Base-by-base conservation (phyloP, 352 stramenopile species). In the Phytophthora hibernalis region DNA sequence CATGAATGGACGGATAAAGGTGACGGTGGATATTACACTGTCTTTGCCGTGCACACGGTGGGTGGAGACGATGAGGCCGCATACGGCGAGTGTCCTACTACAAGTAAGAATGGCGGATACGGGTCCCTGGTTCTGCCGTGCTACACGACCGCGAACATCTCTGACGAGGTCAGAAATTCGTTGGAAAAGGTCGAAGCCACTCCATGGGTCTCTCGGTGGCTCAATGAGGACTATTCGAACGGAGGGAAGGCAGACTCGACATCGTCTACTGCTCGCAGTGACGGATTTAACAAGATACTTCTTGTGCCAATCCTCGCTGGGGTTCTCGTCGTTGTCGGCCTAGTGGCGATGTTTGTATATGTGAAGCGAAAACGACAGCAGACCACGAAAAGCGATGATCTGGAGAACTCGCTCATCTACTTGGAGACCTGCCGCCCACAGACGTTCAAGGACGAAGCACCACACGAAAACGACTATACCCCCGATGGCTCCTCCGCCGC, bases 121-220 rank as follows among this genome's bases (percentile, higher is more conserved):
- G 70, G 65, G 1, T 75, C 65, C 1, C 8, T 75, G 1, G 65
- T 78, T 2, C 31, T 78, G 9, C 43, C 65, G 0, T 75, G 65
- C 22, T 58, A 74, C 37, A 35, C 43, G 1, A 26, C 20, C 2
- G 35, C 12, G 24, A 40, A 57, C 24, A 38, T 67, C 12, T n/a
- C 54, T 0, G 38, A 56, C 2, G 51, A 18, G 8, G 31, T 68
- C n/a, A 13, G 18, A 16, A 16, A 54, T 22, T 44, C 22, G 9
- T 61, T 56, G 42, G 48, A 64, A 31, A 18, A 50, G 13, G 54
- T 67, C 0, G 21, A 70, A 47, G 61, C 54, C 9, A 53, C 13
- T 10, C 37, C 40, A 4, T 74, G 67, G 61, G 54, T 74, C 11
- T 68, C 61, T 1, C 42, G 35, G 1, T 74, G 67, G 61, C 20